Percentiles rank a stretch among this genome's conserved stretches.
These are phyloP conservation scores for Podaxis sp. DNA, from an alignment of 768 basidiomycete species.

Conservation along the genomic window DNA sequence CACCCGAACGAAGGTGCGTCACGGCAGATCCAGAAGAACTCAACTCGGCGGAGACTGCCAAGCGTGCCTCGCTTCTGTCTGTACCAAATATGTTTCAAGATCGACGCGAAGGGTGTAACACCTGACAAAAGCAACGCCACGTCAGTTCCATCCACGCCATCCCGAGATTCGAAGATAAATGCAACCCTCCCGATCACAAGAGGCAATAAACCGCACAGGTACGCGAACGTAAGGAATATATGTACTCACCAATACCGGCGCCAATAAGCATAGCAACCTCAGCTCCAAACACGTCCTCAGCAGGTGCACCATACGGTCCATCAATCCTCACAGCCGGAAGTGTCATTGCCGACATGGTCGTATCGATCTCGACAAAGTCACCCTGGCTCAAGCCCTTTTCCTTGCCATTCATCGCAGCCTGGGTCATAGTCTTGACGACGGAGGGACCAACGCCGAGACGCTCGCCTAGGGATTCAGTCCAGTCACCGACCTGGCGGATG, in stretches of 20 bases:
- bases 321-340: conserved; percentile 80
- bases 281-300: conserved; percentile 84
- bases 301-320: conserved; percentile 91
- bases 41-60: conserved; percentile 82
- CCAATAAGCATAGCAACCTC: conserved; percentile 92
- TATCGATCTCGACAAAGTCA: conserved; percentile 79
- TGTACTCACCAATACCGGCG: conserved; percentile 80
- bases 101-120: conserved; percentile 93
- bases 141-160: neutral
- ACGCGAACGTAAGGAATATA: neutral
- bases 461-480: conserved; percentile 79
- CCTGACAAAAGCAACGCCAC: conserved; percentile 35
- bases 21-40: conserved; percentile 94
- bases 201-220: neutral
- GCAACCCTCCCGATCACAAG: neutral
- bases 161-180: neutral
- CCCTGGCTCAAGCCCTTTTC: conserved; percentile 69
- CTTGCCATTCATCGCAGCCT: conserved; percentile 72
- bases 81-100: conserved; percentile 96
- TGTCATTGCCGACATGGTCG: conserved; percentile 41
- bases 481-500: conserved; percentile 93
- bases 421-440: conserved; percentile 76
- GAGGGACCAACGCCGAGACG: conserved; percentile 81
- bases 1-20: conserved; percentile 98
- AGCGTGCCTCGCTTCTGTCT: conserved; percentile 76